Percentiles rank a stretch among this genome's conserved stretches.
These are phyloP conservation scores for Pleurotus pulmonarius DNA, from an alignment of 768 basidiomycete species.

Conservation along the genomic window DNA sequence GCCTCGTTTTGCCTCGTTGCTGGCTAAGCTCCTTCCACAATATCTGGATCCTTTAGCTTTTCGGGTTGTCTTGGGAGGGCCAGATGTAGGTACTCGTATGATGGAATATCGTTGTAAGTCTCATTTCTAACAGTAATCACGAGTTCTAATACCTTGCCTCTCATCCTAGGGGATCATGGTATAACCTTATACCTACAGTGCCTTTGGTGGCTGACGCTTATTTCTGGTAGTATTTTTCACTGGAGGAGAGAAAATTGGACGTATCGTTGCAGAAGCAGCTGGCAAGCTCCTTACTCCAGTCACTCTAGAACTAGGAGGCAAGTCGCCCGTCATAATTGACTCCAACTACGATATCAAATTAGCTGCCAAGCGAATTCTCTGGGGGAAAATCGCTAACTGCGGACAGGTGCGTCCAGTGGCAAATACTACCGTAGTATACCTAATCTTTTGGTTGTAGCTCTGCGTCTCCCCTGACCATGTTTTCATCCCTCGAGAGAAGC, in stretches of 20 bases:
- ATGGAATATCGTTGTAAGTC: too few species aligned
- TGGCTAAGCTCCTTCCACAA: conserved; percentile 53
- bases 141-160: too few species aligned
- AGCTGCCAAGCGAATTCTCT: conserved; percentile 61
- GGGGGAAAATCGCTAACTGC: conserved; percentile 62
- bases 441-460: conserved; percentile 35
- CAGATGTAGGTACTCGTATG: conserved; percentile 14
- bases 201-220: background rate
- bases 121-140: too few species aligned
- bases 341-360: conserved; percentile 34
- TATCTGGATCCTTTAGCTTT: conserved; percentile 46
- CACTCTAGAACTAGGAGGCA: conserved; percentile 55
- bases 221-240: conserved; percentile 13
- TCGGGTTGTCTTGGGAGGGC: conserved; percentile 53
- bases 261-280: conserved; percentile 50
- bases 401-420: conserved; percentile 45
- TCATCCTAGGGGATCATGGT: conserved; percentile 24
- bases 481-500: conserved; percentile 31
- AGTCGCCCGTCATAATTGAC: conserved; percentile 44
- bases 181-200: background rate
- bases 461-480: conserved; percentile 58
- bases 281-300: conserved; percentile 51
- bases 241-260: conserved; percentile 34
- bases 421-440: too few species aligned
- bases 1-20: conserved; percentile 42